phyloP scores from a whole-genome alignment of 2,329 filamentous ascomycete species.

The Plenodomus tracheiphilus region DNA sequence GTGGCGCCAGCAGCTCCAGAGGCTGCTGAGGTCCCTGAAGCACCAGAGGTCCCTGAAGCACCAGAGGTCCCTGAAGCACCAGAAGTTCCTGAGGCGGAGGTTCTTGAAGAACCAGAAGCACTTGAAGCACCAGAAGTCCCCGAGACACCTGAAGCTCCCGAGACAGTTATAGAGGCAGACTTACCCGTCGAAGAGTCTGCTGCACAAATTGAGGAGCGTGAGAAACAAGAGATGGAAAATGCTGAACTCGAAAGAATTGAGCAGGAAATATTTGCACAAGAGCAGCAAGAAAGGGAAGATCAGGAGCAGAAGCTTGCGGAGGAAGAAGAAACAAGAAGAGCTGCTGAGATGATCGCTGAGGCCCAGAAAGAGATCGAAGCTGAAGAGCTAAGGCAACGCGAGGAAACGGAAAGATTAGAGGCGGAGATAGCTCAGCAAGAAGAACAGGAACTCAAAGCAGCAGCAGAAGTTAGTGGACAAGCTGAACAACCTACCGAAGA shows the following conservation, averaged over 20 bases:
- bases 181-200: not conserved
- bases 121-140: not conserved
- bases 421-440: not conserved
- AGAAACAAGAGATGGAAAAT: not conserved
- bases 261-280: not conserved
- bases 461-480: not conserved
- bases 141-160: not conserved
- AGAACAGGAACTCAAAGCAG: not conserved
- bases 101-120: not conserved
- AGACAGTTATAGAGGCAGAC: not conserved
- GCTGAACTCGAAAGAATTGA: not conserved
- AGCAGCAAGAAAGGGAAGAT: not conserved
- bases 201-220: not conserved
- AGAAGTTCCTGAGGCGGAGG: constrained; percentile 1
- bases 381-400: constrained; percentile 4
- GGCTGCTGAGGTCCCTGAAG: constrained; percentile 2
- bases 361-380: constrained; percentile 4
- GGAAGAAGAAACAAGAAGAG: not conserved
- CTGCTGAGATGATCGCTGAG: not conserved
- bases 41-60: not conserved
- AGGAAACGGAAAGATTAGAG: constrained; percentile 5
- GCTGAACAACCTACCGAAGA: not conserved
- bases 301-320: not conserved
- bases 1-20: not conserved
- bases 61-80: constrained; percentile 1